Base-by-base conservation (phyloP, 2,329 filamentous ascomycete genomes). In the Penicillium sp. region DNA sequence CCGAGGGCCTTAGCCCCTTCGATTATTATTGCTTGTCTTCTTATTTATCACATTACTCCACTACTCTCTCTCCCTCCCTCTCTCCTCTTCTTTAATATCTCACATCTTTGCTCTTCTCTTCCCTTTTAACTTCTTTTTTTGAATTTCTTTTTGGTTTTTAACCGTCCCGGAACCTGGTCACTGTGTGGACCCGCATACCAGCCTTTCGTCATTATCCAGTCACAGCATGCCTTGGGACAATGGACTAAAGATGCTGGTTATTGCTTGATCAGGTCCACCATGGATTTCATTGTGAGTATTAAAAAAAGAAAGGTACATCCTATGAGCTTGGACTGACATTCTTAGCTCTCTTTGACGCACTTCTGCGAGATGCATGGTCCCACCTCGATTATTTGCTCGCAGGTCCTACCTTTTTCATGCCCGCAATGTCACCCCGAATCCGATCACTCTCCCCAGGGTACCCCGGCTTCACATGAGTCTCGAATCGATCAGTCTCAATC, bases 291-390 rank as follows among this genome's bases (percentile, higher is more conserved):
- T 67, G 75, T 78, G 63, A 68, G 75, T 75, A 50, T 26, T 26
- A 37, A 18, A 18, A 18, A 13, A 14, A 26, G 7, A 26, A 45
- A 32, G 3, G 2, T 26, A 6, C 13, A 40, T 13, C 7, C 16
- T n/a, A 8, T 18, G 37, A 43, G 11, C 35, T 44, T 40, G 26
- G 24, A 43, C 54, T 59, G 34, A 58, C 54, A 43, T 48, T 38
- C 35, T 22, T 65, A 85, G 82, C 79, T 85, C 68, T 84, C 82
- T 66, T 78, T 85, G 61, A 83, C 82, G 61, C 82, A 85, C 74
- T 85, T 85, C 70, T 85, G 82, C 73, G 82, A 85, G 74, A 76
- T 82, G 71, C 82, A 85, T 78, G 82, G 82, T 69, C 82, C 82
- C 18, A 85, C 82, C 50, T 84, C 81, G 55, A 83, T 85, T 70